Evolutionary conservation across 1,284 basidiomycete species (phyloP), one percentile per base, ranked within the genome.

Genomic region (Blastosporella zonata): DNA sequence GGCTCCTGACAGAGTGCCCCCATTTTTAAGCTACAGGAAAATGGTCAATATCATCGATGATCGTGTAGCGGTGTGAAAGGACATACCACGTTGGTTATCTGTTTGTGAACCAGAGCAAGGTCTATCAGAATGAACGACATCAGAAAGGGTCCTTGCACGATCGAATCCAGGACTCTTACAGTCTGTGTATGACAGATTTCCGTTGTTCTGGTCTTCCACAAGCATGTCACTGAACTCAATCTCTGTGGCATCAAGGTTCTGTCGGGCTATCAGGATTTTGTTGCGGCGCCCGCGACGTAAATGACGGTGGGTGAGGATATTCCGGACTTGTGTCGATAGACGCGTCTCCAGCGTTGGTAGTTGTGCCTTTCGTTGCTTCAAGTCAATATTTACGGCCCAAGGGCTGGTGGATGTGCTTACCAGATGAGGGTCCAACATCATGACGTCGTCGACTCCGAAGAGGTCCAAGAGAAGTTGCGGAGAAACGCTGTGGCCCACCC

Each of bases 171-270:
- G 3, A 31, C 7, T 3, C 86, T 63, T 62, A 93, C 92, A 92
- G 64, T 95, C 90, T 5, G 86, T 68, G 68, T 94, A 94, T 1
- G 87, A 84, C 82, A 97, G 82, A 0, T 89, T 89, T 38, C 93
- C 95, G 62, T 97, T 97, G 67, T 99, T 99, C 65, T 89, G 84
- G 69, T 99, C 97, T 71, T 99, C 97, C 10, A 97, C 84, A 12
- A 99, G 75, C 84, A 96, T 90, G 71, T 99, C 97, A 55, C 90
- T 93, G 60, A 96, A 95, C 65, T 99, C 97, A 46, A 99, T 82
- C 71, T 99, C 97, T 51, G 84, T 77, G 8, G 86, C 95, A 64
- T 99, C 97, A 62, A 93, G 74, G 63, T 97, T 93, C 66, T 99
- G 97, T 12, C 97, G 79, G 0, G 92, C 91, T 40, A 98, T 77